These are phyloP conservation scores for Aureobasidium musti DNA, from an alignment of 2,329 filamentous ascomycete genomes.

Conservation along the genomic window DNA sequence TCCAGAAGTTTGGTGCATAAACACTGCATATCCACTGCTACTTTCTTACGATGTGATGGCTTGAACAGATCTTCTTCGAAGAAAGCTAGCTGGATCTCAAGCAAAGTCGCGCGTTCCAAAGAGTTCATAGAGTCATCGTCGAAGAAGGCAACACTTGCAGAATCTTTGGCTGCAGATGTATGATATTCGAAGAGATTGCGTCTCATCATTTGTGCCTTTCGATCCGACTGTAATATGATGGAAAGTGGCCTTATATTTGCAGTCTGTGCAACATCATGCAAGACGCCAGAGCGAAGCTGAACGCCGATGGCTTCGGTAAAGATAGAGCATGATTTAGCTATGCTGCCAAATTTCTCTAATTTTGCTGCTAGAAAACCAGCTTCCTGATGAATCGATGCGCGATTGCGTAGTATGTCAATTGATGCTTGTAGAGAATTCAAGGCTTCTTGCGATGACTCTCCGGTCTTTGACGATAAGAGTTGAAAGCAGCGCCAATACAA, in stretches of 20 bases:
- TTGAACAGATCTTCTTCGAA: conserved; percentile 26
- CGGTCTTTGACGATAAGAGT: background rate
- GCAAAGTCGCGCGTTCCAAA: conserved; percentile 42
- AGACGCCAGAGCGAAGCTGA: conserved; percentile 8
- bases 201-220: background rate
- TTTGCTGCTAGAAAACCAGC: conserved; percentile 64
- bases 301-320: conserved; percentile 1
- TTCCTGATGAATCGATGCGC: conserved; percentile 58
- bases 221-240: background rate
- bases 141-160: conserved; percentile 32
- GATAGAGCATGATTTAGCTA: background rate
- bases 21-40: background rate
- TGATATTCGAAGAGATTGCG: conserved; percentile 9
- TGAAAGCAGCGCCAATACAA: conserved; percentile 63
- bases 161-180: background rate
- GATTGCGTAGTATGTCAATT: conserved; percentile 61
- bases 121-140: conserved; percentile 40
- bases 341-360: conserved; percentile 65
- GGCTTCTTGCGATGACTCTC: background rate
- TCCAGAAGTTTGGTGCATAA: conserved; percentile 31
- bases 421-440: conserved; percentile 38
- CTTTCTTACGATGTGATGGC: conserved; percentile 18
- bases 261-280: background rate
- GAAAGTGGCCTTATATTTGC: background rate
- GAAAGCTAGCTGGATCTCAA: conserved; percentile 48